Base-by-base conservation (phyloP, 495 filamentous ascomycete genomes). In the Aspergillus coremiiformis region DNA sequence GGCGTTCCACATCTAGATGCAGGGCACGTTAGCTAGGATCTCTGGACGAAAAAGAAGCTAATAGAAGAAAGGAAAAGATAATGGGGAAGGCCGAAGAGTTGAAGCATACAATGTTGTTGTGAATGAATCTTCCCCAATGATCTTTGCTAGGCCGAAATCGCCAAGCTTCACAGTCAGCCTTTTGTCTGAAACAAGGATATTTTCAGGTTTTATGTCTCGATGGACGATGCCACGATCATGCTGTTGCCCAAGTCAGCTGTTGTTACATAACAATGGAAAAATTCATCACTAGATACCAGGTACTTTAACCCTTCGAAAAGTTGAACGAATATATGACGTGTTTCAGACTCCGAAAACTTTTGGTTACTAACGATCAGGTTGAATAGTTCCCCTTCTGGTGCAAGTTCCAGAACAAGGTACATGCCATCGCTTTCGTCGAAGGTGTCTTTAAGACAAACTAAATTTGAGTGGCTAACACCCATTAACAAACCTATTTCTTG, bases 191-290 rank as follows among this genome's bases (percentile, higher is more conserved):
- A 99, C 68, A 8, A 99, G 78, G 44, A 99, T 99, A 54, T 99
- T 99, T 66, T 99, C 94, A 1, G 94, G 94, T 67, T 99, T 99
- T 63, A 99, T 95, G 59, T 99, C 94, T 44, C 94, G 88, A 68
- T 99, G 94, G 7, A 96, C 92, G 61, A 97, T 95, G 58, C 90
- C 91, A 56, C 94, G 88, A 47, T 97, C 94, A 66, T 99, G 94
- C 93, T 97, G 53, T 52, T 21, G 24, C 5, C n/a, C 8, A 29
- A 5, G 50, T 82, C 58, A 84, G 73, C 37, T 39, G 56, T 39
- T 32, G 8, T 49, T 11, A 15, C 8, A 12, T 10, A 15, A n/a
- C 26, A 55, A 24, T 24, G 30, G 17, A 27, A 23, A 46, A 19
- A 10, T 23, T 45, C 44, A 32, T 49, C 66, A 82, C 69, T 75